Evolutionary conservation across 176 grass and related monocot genomes (phyloP), one percentile per base, ranked within the genome.

Genomic region (Olyra latifolia): DNA sequence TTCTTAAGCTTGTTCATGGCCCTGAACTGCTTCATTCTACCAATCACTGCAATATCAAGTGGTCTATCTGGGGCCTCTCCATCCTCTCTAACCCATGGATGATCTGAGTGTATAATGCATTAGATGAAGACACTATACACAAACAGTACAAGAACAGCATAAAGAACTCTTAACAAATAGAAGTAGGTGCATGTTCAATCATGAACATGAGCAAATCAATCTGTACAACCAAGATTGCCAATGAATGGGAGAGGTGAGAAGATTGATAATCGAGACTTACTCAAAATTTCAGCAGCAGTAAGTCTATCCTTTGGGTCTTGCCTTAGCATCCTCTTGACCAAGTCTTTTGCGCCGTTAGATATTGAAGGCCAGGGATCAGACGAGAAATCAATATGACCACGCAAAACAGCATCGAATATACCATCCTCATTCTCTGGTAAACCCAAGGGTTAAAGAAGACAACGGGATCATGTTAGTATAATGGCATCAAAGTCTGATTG

Each of bases 1-100:
- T 98, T 98, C 82, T 98, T 98, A 59, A 97, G 95, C 69, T 97
- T 97, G 85, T 97, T 97, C 95, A 97, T 97, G 27, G 95, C 95
- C 69, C 91, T 92, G 75, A 98, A 98, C 71, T 98, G 95, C 64
- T 98, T 98, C 92, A 98, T 98, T 90, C 95, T 94, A 68, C 70
- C 76, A 25, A 98, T 74, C 46, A 98, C 95, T 38, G 95, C 87
- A 76, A 87, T 90, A 72, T 98, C 95, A 74, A 98, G 85, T 50
- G 95, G 92, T 62, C 91, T 94, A 70, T 98, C 92, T 56, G 95
- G 80, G 48, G 95, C 95, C 55, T 93, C 93, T 65, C 95, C 95
- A 83, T 98, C 95, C 82, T 92, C 92, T 81, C 85, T 85, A 52
- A 98, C 89, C 95, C 95, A 98, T 57, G 89, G 87, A 83, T 98